Base-by-base conservation (phyloP, 192 early-diverging fungal species). In the Phycomyces blakesleeanus region DNA sequence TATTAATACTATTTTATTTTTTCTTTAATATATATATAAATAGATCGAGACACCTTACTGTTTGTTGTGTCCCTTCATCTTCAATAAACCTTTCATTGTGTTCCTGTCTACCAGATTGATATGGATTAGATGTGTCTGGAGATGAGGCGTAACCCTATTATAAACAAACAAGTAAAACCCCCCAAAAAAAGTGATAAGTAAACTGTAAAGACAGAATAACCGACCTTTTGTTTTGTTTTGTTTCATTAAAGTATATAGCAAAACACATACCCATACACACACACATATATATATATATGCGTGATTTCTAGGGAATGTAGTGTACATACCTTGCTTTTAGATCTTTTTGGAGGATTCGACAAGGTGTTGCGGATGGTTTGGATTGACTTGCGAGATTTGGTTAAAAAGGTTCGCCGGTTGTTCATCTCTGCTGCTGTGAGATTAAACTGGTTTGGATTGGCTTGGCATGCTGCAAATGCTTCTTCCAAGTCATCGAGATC, bases 401-500 rank as follows among this genome's bases (percentile, higher is more conserved):
- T 57, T 18, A 75, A 25, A 44, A 75, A 75, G 11, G 18, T 51
- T 25, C 59, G 58, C 27, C 78, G 65, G 10, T 61, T 51, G 24
- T 69, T 71, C 18, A 81, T 65, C 25, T 77, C 75, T 18, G 59
- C 44, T 15, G 56, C 59, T 16, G 77, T 69, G 0, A 82, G 44
- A 24, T 77, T 71, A 40, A 82, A 82, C 18, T 72, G 61, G 11
- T 73, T 51, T 41, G 80, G 80, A 44, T 76, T 71, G 5, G 68
- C 66, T 25, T 64, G 37, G n/a, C 55, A 54, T 10, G 64, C 68
- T 5, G 54, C 14, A 29, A 85, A 74, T 1, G 83, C 72, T 59
- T 80, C 79, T n/a, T 80, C 73, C 5, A 85, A 53, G 51, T 82
- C 83, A 21, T 81, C 78, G 9, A 85, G 57, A 47, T 85, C 83